Evolutionary conservation across 306 rosid genomes (phyloP), one percentile per base, ranked within the genome.

Genomic region (Vigna reflexopilosa): DNA sequence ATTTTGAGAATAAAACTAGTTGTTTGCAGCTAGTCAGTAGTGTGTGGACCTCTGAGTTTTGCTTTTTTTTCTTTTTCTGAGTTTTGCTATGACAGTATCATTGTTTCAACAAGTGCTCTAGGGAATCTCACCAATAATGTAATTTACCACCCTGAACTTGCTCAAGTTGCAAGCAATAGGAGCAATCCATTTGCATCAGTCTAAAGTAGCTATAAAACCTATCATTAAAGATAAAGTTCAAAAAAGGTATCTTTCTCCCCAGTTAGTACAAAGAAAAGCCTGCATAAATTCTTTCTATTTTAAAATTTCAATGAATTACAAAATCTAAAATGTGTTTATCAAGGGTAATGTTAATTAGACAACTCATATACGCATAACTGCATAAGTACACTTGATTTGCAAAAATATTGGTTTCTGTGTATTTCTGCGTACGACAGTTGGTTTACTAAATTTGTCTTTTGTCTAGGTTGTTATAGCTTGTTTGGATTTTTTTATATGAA

Each of bases 1-100:
- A 24, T 69, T 42, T 42, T 48, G 68, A 38, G 68, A 85, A 81
- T 82, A 82, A 85, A 75, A 42, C 79, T 74, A 30, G 81, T 79
- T 80, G 77, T 42, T 64, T 19, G 9, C 78, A 54, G 80, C 67
- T 63, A 79, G 76, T 63, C 5, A 42, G 47, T 42, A 42, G 47
- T 42, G 76, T 74, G 58, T 81, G 76, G 28, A 42, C 7, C 40
- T 17, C 17, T 17, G 17, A 45, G 47, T 9, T 42, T 42, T 42
- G 47, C 47, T 9, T 9, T 9, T 9, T 42, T 0, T 40, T 9
- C 3, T 42, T 42, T 11, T 28, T 17, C 19, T 10, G 6, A 9
- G 16, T 64, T 64, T 64, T 34, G 5, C 70, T 38, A 17, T 64
- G 17, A 3, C 48, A 64, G 1, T 9, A 64, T 36, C 49, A 64